Base-by-base conservation (phyloP, 2,329 filamentous ascomycete genomes). In the Westerdykella ornata region DNA sequence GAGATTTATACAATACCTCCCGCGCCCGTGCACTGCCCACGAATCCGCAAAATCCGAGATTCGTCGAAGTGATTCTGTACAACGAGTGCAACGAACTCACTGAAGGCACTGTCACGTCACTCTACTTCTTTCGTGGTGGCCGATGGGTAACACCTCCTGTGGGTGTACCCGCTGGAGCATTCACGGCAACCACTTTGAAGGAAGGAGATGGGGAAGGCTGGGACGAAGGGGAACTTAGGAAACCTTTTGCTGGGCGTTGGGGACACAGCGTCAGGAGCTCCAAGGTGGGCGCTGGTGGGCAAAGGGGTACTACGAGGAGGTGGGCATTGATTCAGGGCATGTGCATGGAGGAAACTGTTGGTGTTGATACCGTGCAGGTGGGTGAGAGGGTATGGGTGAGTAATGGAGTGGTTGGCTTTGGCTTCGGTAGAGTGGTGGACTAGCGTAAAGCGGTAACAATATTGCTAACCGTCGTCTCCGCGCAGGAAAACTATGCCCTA, bases 331-430 rank as follows among this genome's bases (percentile, higher is more conserved):
- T 83, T 45, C 76, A 71, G 41, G 74, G 74, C 0, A 68, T 92
- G 34, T 88, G 78, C 39, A 71, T 74, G 20, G 85, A 94, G 57
- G 76, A 80, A 47, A 64, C 69, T 3, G 71, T 95, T 13, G 63
- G 63, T n/a, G 71, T 70, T 2, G 68, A 73, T 11, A 80, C 80
- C 5, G 63, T 95, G 11, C 59, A 72, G 3, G 73, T 86, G 48
- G 85, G 82, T 1, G 89, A 96, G 63, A 74, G 82, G 39, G 84
- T 89, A 47, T 94, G 88, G 85, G 68, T 96, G 39, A 95, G 88
- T 63, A 96, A 90, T 63, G 88, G 85, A 0, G 84, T 90, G 1
- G 77, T 84, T 49, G 90, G 90, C 0, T 95, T 94, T 58, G 54
- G 57, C 16, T 59, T 53, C 49, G 62, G 62, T 35, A 59, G 41